A percentile compares a stretch with the other conserved stretches of the same genome.
phyloP scores from a whole-genome alignment of 192 early-diverging fungal genomes.

The Coemansia brasiliensis region DNA sequence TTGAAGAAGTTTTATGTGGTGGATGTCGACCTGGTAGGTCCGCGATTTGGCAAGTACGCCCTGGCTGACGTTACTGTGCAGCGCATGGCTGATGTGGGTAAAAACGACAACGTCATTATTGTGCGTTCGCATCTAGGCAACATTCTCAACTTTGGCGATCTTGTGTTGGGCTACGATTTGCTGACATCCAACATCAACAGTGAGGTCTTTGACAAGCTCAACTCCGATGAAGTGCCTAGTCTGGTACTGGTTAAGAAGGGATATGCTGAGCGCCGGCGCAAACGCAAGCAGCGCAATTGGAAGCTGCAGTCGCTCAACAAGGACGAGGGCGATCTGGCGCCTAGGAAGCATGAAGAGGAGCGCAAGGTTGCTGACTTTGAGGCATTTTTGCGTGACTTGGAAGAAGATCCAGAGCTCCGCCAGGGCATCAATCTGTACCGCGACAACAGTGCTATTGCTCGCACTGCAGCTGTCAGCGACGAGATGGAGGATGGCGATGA shows the following conservation, averaged over 20 bases:
- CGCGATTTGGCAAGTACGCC: constrained; percentile 70
- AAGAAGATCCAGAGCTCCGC: constrained; percentile 96
- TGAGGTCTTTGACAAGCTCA: constrained; percentile 71
- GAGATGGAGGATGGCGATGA: constrained; percentile 45
- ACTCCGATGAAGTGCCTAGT: constrained; percentile 73
- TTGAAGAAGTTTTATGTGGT: constrained; percentile 94
- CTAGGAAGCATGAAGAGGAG: constrained; percentile 74
- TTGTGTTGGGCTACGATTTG: constrained; percentile 89
- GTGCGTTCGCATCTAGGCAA: constrained; percentile 90
- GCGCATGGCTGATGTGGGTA: constrained; percentile 72
- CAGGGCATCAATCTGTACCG: constrained; percentile 95
- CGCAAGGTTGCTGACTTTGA: constrained; percentile 89
- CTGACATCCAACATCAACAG: constrained; percentile 90
- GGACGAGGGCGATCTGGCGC: constrained; percentile 82
- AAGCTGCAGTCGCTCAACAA: constrained; percentile 84
- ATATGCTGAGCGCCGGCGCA: constrained; percentile 86
- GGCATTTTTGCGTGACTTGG: constrained; percentile 94
- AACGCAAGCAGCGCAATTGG: constrained; percentile 86
- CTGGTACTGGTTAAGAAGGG: constrained; percentile 90
- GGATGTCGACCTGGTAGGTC: constrained; percentile 84
- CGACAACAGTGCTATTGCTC: constrained; percentile 13
- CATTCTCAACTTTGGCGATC: constrained; percentile 89
- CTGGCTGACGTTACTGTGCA: constrained; percentile 89
- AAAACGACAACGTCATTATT: constrained; percentile 83
- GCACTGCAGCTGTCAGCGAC: constrained; percentile 12